Evolutionary conservation across 225 moss, liverwort and hornwort genomes (phyloP).

Genomic region (Pleurozium schreberi): DNA sequence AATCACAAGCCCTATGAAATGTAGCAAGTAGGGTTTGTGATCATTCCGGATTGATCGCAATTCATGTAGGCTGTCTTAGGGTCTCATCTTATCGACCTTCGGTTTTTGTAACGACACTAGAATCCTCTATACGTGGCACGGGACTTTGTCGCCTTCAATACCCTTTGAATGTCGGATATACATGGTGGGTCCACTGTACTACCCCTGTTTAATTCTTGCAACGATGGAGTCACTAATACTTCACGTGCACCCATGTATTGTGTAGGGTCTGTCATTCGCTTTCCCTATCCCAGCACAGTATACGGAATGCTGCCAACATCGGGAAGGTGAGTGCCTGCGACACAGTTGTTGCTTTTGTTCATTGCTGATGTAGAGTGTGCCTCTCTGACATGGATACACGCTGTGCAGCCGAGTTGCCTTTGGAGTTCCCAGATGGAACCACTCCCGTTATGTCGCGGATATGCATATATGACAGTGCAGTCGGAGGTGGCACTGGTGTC

Average conservation of each 20-base stretch:
- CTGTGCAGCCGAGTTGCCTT: slow-evolving; percentile 85
- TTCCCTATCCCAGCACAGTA: slow-evolving; percentile 97
- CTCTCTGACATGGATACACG: not conserved
- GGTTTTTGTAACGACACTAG: not conserved
- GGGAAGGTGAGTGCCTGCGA: slow-evolving; percentile 48
- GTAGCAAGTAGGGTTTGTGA: not conserved
- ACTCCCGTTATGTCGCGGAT: slow-evolving; percentile 98
- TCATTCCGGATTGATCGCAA: not conserved
- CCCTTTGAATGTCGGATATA: not conserved
- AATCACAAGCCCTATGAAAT: not conserved
- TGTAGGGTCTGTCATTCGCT: slow-evolving; percentile 89
- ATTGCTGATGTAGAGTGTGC: not conserved
- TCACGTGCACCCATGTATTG: not conserved
- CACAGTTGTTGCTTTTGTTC: not conserved
- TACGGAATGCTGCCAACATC: slow-evolving; percentile 87
- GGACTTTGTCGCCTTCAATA: not conserved
- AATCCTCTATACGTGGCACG: not conserved
- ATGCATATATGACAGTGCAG: slow-evolving; percentile 86
- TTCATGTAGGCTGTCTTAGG: not conserved
- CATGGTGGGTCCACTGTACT: not conserved
- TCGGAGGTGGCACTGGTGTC: slow-evolving; percentile 72
- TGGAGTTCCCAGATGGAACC: slow-evolving; percentile 99
- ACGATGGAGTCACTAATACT: not conserved
- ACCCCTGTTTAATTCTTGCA: not conserved
- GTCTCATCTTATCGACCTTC: not conserved